Evolutionary conservation across 768 basidiomycete genomes (phyloP), one percentile per base, ranked within the genome.

Genomic region (Collybia nuda): DNA sequence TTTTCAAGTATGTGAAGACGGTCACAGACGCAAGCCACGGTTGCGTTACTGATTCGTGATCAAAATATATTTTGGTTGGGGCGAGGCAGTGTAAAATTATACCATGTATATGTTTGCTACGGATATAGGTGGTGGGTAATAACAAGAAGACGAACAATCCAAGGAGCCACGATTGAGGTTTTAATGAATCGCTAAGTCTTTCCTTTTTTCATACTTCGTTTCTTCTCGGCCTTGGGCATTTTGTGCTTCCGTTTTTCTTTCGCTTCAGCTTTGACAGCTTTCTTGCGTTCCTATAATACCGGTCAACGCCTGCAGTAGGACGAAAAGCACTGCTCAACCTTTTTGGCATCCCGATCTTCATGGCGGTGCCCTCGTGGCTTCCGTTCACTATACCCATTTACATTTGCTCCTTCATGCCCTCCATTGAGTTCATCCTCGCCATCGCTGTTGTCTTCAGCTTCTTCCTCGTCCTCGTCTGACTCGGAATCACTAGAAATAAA

Each of bases 221-320:
- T 92, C 76, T 98, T 98, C 70, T 96, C 93, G 37, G 88, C 84
- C 65, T 98, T 98, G 40, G 95, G 90, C 78, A 98, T 93, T 74
- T 98, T 98, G 58, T 81, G 77, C 68, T 93, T 92, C 54, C 96
- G 79, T 66, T 81, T 89, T 72, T 97, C 94, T 61, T 86, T 79
- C 35, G 89, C 85, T 66, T 91, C 90, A 48, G 85, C 86, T 66
- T 98, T 98, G 22, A 79, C 82, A 3, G 85, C 84, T 64, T 91
- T 91, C 71, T 98, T 98, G 19, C 95, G 84, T 67, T 95, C 93
- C 94, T 96, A 57, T 15, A 50, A 48, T 48, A 52, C 49, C 51
- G 40, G 39, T 49, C 45, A 47, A 53, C 35, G 42, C 50, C 48
- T 28, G 26, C 38, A 41, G 28, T 55, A 44, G 22, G 22, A 26